These are phyloP conservation scores for Smallanthus sonchifolius DNA, from an alignment of 129 eudicot genomes.

Conservation along the genomic window DNA sequence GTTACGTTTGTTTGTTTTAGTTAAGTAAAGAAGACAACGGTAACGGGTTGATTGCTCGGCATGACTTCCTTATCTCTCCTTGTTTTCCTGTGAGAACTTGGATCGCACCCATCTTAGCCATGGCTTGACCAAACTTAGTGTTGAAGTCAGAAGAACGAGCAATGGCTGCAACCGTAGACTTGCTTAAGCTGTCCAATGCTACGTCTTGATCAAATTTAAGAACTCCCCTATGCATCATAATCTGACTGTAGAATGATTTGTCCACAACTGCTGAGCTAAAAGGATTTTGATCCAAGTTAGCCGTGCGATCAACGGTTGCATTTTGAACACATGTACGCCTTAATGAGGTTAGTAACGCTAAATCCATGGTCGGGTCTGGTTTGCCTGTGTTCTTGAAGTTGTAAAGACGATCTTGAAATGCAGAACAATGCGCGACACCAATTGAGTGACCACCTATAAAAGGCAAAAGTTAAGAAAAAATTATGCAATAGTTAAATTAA, in stretches of 20 bases:
- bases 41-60: slow-evolving; percentile 23
- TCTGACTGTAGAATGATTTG: slow-evolving; percentile 46
- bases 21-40: slow-evolving; percentile 5
- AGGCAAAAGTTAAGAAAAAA: not conserved
- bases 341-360: slow-evolving; percentile 9
- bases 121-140: slow-evolving; percentile 35
- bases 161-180: slow-evolving; percentile 19
- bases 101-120: slow-evolving; percentile 43
- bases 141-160: slow-evolving; percentile 31
- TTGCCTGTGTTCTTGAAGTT: slow-evolving; percentile 45
- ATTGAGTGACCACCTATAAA: slow-evolving; percentile 62
- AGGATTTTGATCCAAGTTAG: slow-evolving; percentile 44
- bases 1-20: not conserved
- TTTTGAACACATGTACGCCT: slow-evolving; percentile 38
- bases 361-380: slow-evolving; percentile 58
- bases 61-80: slow-evolving; percentile 44
- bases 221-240: slow-evolving; percentile 37
- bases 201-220: slow-evolving; percentile 50
- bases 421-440: slow-evolving; percentile 57
- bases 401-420: slow-evolving; percentile 58
- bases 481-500: not conserved
- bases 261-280: slow-evolving; percentile 40
- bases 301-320: slow-evolving; percentile 26
- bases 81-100: slow-evolving; percentile 40
- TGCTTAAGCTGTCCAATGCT: slow-evolving; percentile 33